Conservation (phyloP, 805 yeast species). For the Hanseniaspora lindneri region DNA sequence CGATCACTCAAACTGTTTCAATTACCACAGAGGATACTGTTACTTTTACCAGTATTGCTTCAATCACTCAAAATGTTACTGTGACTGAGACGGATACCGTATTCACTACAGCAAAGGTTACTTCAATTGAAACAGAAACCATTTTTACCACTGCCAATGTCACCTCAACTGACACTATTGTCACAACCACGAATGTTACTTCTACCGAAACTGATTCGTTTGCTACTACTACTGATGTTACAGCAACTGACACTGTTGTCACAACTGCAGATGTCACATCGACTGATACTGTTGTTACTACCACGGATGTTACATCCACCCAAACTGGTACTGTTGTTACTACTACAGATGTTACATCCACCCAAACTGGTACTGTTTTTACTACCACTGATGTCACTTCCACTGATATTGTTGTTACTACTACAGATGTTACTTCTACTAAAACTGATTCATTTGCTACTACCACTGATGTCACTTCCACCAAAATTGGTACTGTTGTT, state of each 20-base stretch:
- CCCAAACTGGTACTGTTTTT: slow-evolving; percentile 1
- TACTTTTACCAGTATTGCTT: not conserved
- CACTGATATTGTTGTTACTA: not conserved
- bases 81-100: not conserved
- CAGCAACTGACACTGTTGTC: not conserved
- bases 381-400: slow-evolving; percentile 11
- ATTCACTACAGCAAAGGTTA: not conserved
- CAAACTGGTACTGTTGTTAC: not conserved
- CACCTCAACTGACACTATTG: not conserved
- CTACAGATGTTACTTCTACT: not conserved
- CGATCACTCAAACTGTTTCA: slow-evolving; percentile 14
- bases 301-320: slow-evolving; percentile 1
- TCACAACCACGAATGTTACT: slow-evolving; percentile 2
- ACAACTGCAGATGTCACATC: slow-evolving; percentile 1
- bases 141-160: not conserved
- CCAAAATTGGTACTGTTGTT: not conserved
- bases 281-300: not conserved
- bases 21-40: slow-evolving; percentile 10
- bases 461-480: not conserved
- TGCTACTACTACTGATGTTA: not conserved
- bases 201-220: not conserved
- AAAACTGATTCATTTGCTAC: not conserved
- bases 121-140: not conserved
- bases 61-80: not conserved
- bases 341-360: slow-evolving; percentile 1